A percentile compares a stretch with the other conserved stretches of the same genome.
These are phyloP conservation scores for Tremella fuciformis DNA, from an alignment of 768 basidiomycete genomes.

Conservation along the genomic window DNA sequence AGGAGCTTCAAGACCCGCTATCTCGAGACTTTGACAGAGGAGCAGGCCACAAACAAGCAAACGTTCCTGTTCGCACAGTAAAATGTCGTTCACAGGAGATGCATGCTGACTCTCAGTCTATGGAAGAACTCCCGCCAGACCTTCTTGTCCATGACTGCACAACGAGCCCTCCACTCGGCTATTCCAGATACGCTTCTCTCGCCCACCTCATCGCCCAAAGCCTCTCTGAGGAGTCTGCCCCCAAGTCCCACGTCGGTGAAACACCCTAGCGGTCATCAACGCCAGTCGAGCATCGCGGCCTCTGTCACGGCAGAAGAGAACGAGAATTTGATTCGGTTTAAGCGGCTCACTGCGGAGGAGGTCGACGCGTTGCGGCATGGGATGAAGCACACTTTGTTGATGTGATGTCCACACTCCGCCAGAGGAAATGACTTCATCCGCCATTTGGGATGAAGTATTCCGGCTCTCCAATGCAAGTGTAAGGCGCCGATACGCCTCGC, in stretches of 20 bases:
- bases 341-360: slow-evolving; percentile 22
- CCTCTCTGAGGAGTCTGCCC: slow-evolving; percentile 1
- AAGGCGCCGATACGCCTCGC: too few relatives aligned
- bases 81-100: background rate
- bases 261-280: too few relatives aligned
- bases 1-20: slow-evolving; percentile 27
- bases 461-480: too few relatives aligned
- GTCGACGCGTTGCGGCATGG: slow-evolving; percentile 18
- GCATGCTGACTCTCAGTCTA: slow-evolving; percentile 16
- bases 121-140: slow-evolving; percentile 42
- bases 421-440: too few relatives aligned
- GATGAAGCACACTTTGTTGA: slow-evolving; percentile 17
- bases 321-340: slow-evolving; percentile 27
- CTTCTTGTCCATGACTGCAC: slow-evolving; percentile 39
- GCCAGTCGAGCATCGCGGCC: background rate
- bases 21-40: slow-evolving; percentile 27
- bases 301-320: slow-evolving; percentile 7
- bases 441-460: too few relatives aligned
- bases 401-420: background rate
- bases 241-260: background rate
- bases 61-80: slow-evolving; percentile 35
- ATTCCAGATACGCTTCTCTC: slow-evolving; percentile 19
- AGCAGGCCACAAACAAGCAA: slow-evolving; percentile 42
- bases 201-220: background rate
- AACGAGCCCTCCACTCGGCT: slow-evolving; percentile 29